These are phyloP conservation scores for Collybiopsis luxurians DNA, from an alignment of 768 basidiomycete species.

Conservation along the genomic window DNA sequence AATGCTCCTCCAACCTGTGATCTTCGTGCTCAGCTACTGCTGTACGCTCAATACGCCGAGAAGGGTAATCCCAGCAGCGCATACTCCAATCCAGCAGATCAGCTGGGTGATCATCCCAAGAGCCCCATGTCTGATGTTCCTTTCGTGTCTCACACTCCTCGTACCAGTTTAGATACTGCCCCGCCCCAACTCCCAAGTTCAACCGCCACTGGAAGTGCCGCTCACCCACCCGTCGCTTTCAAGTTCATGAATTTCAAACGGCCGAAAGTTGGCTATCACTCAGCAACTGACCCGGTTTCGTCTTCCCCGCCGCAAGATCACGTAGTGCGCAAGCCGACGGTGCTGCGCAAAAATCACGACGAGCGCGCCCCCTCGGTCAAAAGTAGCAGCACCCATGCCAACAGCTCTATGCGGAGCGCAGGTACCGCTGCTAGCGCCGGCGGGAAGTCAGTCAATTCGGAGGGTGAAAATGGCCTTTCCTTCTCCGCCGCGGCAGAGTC, in stretches of 20 bases:
- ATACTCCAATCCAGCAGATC: constrained; percentile 53
- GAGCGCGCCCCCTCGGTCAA: constrained; percentile 58
- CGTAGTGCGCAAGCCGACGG: constrained; percentile 20
- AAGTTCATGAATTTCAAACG: constrained; percentile 66
- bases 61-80: constrained; percentile 52
- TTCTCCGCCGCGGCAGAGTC: constrained; percentile 18
- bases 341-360: constrained; percentile 31
- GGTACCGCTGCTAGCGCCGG: constrained; percentile 40
- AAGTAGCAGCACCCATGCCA: constrained; percentile 55
- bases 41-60: constrained; percentile 78
- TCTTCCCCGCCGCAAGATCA: constrained; percentile 24
- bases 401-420: constrained; percentile 57
- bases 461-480: constrained; percentile 3
- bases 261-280: constrained; percentile 46
- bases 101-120: constrained; percentile 37
- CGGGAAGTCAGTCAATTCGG: constrained; percentile 31
- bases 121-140: constrained; percentile 58
- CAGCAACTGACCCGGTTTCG: constrained; percentile 23
- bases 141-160: constrained; percentile 44
- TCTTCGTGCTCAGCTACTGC: constrained; percentile 73
- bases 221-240: constrained; percentile 56
- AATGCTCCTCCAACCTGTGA: constrained; percentile 82
- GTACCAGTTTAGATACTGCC: constrained; percentile 46
- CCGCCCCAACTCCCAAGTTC: constrained; percentile 29
- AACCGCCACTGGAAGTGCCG: constrained; percentile 18